These are phyloP conservation scores for Globisporangium nodosum DNA, from an alignment of 352 stramenopile genomes.

Conservation along the genomic window DNA sequence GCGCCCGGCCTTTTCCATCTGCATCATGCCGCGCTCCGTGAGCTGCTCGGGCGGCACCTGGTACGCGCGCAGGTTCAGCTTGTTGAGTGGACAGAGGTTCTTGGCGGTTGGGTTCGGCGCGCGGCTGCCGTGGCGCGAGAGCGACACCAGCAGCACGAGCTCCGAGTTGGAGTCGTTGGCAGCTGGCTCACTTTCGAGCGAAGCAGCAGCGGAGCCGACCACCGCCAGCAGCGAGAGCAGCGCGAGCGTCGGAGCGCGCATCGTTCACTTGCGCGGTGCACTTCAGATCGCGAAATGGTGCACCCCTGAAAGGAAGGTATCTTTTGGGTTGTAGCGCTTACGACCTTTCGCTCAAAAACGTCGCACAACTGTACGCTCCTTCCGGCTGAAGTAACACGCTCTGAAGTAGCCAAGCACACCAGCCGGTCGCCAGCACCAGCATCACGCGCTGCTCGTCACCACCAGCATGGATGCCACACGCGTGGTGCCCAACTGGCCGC, in stretches of 20 bases:
- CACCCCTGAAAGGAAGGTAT: no score
- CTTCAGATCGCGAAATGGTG: not conserved
- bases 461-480: conserved; percentile 46
- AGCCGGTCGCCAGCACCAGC: no score
- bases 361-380: not conserved
- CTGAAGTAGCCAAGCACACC: no score
- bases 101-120: conserved; percentile 63
- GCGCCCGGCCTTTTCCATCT: conserved; percentile 52
- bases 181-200: not conserved
- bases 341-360: not conserved
- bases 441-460: not conserved
- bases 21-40: conserved; percentile 65
- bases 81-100: conserved; percentile 59
- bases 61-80: conserved; percentile 49
- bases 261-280: not conserved
- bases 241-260: conserved; percentile 5
- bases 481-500: conserved; percentile 50
- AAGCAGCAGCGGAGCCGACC: not conserved
- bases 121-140: conserved; percentile 71
- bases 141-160: conserved; percentile 57
- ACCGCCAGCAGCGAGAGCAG: not conserved
- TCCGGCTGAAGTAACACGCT: no score
- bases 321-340: no score
- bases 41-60: conserved; percentile 66
- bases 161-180: conserved; percentile 24